Evolutionary conservation across 176 grass and related monocot genomes (phyloP), one percentile per base, ranked within the genome.

Genomic region (Triticum turgidum): DNA sequence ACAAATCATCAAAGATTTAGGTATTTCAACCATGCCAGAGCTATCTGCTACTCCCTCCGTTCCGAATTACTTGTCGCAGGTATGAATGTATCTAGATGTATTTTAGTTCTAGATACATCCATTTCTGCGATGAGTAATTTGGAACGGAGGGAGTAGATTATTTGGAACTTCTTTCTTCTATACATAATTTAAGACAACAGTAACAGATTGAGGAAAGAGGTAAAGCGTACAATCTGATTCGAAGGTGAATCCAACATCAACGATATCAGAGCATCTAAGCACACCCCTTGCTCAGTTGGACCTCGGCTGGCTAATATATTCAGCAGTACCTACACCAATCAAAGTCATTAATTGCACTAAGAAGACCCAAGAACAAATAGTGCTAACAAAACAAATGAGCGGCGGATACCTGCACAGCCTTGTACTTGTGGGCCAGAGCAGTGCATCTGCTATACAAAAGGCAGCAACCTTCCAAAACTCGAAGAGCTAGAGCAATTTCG

Each of bases 391-490:
- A 82, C 17, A 85, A 24, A 92, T 35, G 30, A 68, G 49, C 39
- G 7, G 3, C 0, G 5, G 37, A 69, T 90, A 99, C 97, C 97
- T 99, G 94, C 59, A 96, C 88, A 88, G 97, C 92, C 73, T 94
- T 99, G 87, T 92, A 92, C 79, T 93, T 99, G 85, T 94, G 91
- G 12, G 97, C 92, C 62, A 94, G 91, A 79, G 85, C 85, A 81
- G 97, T 90, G 88, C 97, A 95, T 83, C 92, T 80, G 77, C 78
- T 91, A 88, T 99, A 94, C 74, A 99, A 81, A 89, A 99, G 94
- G 82, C 97, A 99, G 83, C 92, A 99, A 41, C 92, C 97, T 92
- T 96, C 97, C 82, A 99, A 87, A 75, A 99, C 94, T 86, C 97
- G 92, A 89, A 99, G 97, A 86, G 92, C 92, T 51, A 99, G 92